These are phyloP conservation scores for Rubus idaeus DNA, from an alignment of 306 rosid species.

Conservation along the genomic window DNA sequence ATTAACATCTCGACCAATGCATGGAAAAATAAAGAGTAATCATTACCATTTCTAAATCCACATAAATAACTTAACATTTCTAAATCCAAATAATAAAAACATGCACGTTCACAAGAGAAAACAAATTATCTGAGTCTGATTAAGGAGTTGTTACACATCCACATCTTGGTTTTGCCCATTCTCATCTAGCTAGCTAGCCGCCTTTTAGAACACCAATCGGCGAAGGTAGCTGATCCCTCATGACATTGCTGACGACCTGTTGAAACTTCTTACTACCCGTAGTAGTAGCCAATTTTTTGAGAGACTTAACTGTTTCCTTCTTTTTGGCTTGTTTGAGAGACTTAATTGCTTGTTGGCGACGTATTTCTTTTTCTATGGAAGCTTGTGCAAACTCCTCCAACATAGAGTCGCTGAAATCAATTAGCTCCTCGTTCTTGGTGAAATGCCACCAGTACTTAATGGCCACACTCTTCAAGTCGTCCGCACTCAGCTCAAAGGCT, in stretches of 20 bases:
- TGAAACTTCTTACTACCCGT: neutral
- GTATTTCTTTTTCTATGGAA: neutral
- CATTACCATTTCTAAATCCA: too few species aligned
- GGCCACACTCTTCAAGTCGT: neutral
- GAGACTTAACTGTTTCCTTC: too few species aligned
- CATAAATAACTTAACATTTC: too few species aligned
- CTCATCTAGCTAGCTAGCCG: too few species aligned
- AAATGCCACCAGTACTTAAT: conserved; percentile 4
- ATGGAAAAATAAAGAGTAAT: too few species aligned
- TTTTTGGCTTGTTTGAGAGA: neutral
- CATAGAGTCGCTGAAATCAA: neutral
- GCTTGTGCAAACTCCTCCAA: neutral
- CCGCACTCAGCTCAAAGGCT: neutral
- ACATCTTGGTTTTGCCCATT: too few species aligned
- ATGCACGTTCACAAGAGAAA: too few species aligned
- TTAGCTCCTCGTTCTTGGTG: neutral
- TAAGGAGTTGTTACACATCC: too few species aligned
- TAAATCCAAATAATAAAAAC: too few species aligned
- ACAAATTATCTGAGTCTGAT: too few species aligned
- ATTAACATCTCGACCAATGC: too few species aligned
- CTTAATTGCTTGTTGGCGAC: neutral
- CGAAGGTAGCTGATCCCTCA: neutral
- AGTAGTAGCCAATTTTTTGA: neutral
- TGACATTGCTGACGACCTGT: neutral
- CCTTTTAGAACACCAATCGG: neutral